Evolutionary conservation across 2,329 filamentous ascomycete species (phyloP), one percentile per base, ranked within the genome.

Genomic region (Hypoxylon sp.): DNA sequence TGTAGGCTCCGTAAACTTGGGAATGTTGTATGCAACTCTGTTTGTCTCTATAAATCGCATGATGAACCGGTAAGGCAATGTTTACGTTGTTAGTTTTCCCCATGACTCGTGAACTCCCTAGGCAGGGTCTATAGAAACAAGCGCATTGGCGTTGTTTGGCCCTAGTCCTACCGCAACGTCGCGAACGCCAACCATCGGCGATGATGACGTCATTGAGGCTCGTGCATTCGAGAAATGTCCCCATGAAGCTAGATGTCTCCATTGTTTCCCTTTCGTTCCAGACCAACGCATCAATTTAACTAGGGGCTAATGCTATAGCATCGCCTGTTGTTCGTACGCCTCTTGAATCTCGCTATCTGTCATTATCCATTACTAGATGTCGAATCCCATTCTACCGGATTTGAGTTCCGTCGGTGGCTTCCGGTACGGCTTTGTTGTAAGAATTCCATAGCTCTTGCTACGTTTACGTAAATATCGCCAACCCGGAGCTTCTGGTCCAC

Each of bases 191-290:
- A 6, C 13, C n/a, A 31, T 29, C 17, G 10, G 21, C 21, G 6
- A 29, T 56, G 6, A 19, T 65, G 65, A 65, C 56, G 62, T 68
- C 65, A 68, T 59, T 68, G 65, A 68, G 44, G 66, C 37, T 66
- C 27, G 62, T 62, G 62, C 62, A 5, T 58, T 62, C 17, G 32
- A 48, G 32, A 32, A 53, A 47, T 55, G 21, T 24, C 21, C 13
- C 37, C 27, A 53, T 44, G 19, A 51, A 21, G 21, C 21, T 54
- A 61, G 27, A 13, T 48, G 51, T 39, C n/a, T 27, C 39, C 56
- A 39, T 46, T 57, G 37, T 47, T 35, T 27, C 27, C 17, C 17
- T 55, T 27, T n/a, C 8, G 24, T 42, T 52, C 46, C 37, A 5
- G 31, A 46, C 15, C 32, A 46, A 11, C 3, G 19, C 21, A 13